Percentiles rank a stretch among this genome's conserved stretches.
Conservation (phyloP, 805 yeast species). For the Citeromyces matritensis region DNA sequence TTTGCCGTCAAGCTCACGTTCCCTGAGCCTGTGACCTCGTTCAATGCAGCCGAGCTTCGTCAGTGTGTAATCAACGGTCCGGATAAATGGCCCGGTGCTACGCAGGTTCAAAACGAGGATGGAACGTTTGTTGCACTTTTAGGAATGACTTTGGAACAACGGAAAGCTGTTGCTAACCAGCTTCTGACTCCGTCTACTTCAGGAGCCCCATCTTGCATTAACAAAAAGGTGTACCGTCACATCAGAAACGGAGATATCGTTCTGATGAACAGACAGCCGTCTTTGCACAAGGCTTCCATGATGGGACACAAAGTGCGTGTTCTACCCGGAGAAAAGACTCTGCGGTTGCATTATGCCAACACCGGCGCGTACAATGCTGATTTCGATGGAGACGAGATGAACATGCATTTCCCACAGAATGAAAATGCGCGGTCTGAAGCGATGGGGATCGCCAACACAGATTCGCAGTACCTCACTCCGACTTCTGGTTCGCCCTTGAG, state of each 20-base stretch:
- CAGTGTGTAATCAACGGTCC: conserved; percentile 97
- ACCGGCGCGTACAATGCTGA: conserved; percentile 99
- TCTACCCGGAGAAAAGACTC: conserved; percentile 91
- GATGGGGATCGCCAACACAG: conserved; percentile 86
- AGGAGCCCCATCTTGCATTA: conserved; percentile 33
- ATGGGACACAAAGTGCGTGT: conserved; percentile 99
- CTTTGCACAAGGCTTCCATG: conserved; percentile 98
- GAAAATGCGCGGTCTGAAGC: conserved; percentile 97
- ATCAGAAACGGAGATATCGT: conserved; percentile 92
- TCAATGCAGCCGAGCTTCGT: conserved; percentile 80
- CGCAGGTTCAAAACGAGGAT: conserved; percentile 90
- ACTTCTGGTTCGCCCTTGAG: conserved; percentile 97
- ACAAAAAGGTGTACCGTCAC: conserved; percentile 91
- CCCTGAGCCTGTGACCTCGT: conserved; percentile 94
- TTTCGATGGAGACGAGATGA: conserved; percentile 99
- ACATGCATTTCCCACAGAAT: conserved; percentile 97
- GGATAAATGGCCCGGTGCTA: conserved; percentile 97
- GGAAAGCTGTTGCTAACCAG: conserved; percentile 91
- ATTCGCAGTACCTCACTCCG: conserved; percentile 94
- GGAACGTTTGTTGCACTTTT: conserved; percentile 70
- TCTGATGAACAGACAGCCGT: conserved; percentile 97
- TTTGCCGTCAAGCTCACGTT: conserved; percentile 91
- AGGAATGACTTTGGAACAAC: conserved; percentile 86
- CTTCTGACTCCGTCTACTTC: conserved; percentile 69
- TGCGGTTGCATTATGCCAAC: conserved; percentile 94